These are phyloP conservation scores for Arthroderma sp. DNA, from an alignment of 2,329 filamentous ascomycete genomes.

Conservation along the genomic window DNA sequence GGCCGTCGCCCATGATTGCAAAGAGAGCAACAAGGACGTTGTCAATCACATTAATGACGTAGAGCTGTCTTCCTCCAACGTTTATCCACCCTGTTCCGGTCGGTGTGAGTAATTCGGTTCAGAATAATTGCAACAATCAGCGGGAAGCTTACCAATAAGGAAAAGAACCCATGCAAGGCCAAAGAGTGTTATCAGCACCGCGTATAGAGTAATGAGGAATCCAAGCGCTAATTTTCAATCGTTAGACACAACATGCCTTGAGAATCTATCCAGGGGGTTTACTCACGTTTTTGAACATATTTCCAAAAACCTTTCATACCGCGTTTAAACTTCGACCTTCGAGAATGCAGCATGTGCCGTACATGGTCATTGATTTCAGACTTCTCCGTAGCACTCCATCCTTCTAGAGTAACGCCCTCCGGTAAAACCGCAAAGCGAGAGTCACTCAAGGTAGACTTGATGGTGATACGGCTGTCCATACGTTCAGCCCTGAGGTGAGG, in stretches of 20 bases:
- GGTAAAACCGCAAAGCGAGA: constrained; percentile 69
- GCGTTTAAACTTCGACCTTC: constrained; percentile 65
- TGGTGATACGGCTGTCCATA: constrained; percentile 49
- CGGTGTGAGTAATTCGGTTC: not conserved
- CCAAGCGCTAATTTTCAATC: constrained; percentile 45
- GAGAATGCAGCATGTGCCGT: constrained; percentile 74
- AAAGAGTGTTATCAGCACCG: constrained; percentile 68
- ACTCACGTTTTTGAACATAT: constrained; percentile 57
- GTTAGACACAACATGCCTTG: not conserved
- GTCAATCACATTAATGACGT: constrained; percentile 57
- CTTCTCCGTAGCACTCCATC: constrained; percentile 63
- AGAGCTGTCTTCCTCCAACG: constrained; percentile 58
- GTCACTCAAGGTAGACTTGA: constrained; percentile 55
- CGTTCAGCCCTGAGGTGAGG: constrained; percentile 5
- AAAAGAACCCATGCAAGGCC: constrained; percentile 84
- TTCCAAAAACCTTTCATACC: constrained; percentile 66
- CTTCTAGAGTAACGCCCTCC: constrained; percentile 56
- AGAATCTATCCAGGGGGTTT: not conserved
- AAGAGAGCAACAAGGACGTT: constrained; percentile 59
- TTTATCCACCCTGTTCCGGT: constrained; percentile 55
- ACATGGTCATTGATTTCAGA: constrained; percentile 72
- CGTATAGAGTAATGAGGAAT: constrained; percentile 73
- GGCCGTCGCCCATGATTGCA: constrained; percentile 55
- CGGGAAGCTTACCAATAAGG: constrained; percentile 49
- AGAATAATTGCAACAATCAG: not conserved